phyloP scores from a whole-genome alignment of 768 basidiomycete genomes.

The Exidia glandulosa region DNA sequence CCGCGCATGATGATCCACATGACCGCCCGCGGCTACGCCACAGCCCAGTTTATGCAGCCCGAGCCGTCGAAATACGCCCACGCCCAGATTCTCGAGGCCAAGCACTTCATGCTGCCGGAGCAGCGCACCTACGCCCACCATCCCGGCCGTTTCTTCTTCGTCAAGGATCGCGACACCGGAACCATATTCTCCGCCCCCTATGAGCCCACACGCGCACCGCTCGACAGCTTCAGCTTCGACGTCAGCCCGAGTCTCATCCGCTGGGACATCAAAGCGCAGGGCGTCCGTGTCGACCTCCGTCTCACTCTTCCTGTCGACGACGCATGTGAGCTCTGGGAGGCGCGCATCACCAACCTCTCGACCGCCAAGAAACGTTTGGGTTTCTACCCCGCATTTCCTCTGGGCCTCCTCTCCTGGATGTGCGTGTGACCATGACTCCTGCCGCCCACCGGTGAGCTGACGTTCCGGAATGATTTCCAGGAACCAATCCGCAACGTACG shows the following conservation, averaged over 20 bases:
- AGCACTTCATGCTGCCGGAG: background rate
- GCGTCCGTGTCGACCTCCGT: background rate
- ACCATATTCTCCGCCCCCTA: background rate
- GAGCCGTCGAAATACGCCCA: background rate
- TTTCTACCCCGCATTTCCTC: background rate
- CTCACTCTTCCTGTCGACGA: background rate
- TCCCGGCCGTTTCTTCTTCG: background rate
- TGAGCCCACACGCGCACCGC: background rate
- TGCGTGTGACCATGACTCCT: background rate
- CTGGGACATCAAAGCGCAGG: background rate
- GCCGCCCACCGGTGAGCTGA: background rate
- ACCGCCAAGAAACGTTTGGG: background rate
- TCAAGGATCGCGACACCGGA: background rate
- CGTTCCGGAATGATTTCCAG: background rate
- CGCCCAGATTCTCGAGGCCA: background rate
- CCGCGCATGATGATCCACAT: constrained; percentile 1
- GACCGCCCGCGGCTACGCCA: background rate
- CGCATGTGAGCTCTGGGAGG: background rate
- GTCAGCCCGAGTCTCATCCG: background rate
- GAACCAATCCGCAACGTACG: background rate
- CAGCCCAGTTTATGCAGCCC: background rate
- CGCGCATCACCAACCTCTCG: background rate
- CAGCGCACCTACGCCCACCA: background rate
- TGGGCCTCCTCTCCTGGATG: background rate
- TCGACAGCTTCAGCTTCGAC: background rate